A percentile compares a stretch with the other conserved stretches of the same genome.
Evolutionary conservation across 805 yeast genomes (phyloP).

Genomic region (Tetrapisispora nanseiensis): DNA sequence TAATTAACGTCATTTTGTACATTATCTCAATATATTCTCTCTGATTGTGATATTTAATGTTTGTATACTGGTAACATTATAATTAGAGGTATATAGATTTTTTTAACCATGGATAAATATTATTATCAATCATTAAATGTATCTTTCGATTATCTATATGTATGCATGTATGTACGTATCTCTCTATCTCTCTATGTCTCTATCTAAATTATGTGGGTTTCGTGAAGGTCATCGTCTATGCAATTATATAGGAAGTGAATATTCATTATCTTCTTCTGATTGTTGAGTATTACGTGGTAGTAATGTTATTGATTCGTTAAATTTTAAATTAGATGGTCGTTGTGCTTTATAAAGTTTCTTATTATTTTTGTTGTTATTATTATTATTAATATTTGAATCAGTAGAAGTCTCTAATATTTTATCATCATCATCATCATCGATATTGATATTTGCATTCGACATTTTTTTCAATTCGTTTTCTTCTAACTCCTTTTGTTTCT

Average conservation of each 20-base stretch:
- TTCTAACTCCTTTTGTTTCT: constrained; percentile 22
- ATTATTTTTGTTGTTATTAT: background rate
- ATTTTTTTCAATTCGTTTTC: constrained; percentile 17
- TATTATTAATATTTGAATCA: no score
- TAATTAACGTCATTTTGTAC: constrained; percentile 3
- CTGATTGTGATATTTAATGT: background rate
- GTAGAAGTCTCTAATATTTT: no score
- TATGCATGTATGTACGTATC: no score
- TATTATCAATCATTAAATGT: constrained; percentile 2
- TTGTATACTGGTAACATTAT: background rate
- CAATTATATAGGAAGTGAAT: constrained; percentile 8
- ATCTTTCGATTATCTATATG: no score
- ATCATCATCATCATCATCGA: background rate
- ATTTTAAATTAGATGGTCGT: constrained; percentile 4
- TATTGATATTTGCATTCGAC: background rate
- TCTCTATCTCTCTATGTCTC: no score
- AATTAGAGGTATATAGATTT: constrained; percentile 1
- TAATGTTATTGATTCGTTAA: constrained; percentile 1
- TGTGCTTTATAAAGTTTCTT: constrained; percentile 6
- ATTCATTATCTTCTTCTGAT: constrained; percentile 13
- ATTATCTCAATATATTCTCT: background rate
- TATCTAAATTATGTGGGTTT: no score
- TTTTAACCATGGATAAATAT: background rate
- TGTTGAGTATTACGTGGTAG: background rate
- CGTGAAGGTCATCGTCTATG: no score